Base-by-base conservation (phyloP, 805 yeast genomes). In the Kuraishia hungarica region DNA sequence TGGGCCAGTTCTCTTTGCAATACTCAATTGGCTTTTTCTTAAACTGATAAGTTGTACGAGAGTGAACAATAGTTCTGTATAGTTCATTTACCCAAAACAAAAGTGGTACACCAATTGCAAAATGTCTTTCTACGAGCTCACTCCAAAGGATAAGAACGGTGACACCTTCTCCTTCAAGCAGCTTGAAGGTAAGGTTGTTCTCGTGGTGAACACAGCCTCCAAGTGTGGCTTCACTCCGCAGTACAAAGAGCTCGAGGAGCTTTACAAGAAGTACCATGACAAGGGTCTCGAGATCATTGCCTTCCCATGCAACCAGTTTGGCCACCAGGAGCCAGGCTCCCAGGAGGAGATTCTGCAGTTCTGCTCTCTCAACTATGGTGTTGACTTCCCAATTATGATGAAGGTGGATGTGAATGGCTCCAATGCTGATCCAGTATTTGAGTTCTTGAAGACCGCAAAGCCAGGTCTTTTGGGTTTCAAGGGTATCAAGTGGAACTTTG, bases 241-340 rank as follows among this genome's bases (percentile, higher is more conserved):
- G 68, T 87, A 86, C 67, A 72, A 75, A 54, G 93, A 84, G 53
- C 72, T 91, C 39, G 92, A 91, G 70, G 72, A 68, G 48, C 70
- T 91, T 15, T 83, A 89, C 72, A 72, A 82, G 58, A 82, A 83
- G 65, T 87, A 85, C 71, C 71, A 78, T 54, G 81, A 78, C 52
- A 64, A 78, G 58, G 96, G 89, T 1, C 73, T 92, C 23, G 82
- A 72, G 50, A 76, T 91, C 26, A 60, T 91, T 39, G 97, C 91
- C 0, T 90, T 91, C 79, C 97, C 97, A 35, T 89, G 97, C 71
- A 88, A 89, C 72, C 97, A 90, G 68, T 91, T 91, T 67, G 92
- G 87, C 23, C 73, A 80, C 62, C 87, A 94, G 75, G 89, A 92
- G 71, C 86, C 94, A 61, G 84, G 84, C 2, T 65, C 80, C 2